Evolutionary conservation across 306 rosid genomes (phyloP).

Genomic region (Dryas drummondii): DNA sequence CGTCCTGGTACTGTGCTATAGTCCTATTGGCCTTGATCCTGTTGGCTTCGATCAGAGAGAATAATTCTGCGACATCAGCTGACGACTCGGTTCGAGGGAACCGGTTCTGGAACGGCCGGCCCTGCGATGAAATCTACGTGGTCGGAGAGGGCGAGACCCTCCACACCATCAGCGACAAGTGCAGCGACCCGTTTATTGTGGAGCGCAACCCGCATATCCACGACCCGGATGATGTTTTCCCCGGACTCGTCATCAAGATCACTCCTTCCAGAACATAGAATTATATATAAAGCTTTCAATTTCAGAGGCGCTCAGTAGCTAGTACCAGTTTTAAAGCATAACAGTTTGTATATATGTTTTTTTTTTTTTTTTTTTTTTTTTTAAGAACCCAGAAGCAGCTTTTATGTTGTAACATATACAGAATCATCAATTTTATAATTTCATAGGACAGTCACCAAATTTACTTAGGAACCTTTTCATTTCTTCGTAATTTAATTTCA

Average conservation of each 20-base stretch:
- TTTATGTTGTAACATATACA: constrained; percentile 6
- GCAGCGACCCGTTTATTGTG: constrained; percentile 73
- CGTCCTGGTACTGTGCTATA: constrained; percentile 64
- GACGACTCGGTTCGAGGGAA: constrained; percentile 33
- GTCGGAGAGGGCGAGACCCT: constrained; percentile 82
- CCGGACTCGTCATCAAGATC: constrained; percentile 80
- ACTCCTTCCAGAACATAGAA: constrained; percentile 21
- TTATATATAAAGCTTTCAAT: background rate
- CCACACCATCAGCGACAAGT: constrained; percentile 76
- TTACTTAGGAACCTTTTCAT: background rate
- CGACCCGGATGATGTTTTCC: constrained; percentile 85
- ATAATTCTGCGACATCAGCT: background rate
- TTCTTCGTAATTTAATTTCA: background rate
- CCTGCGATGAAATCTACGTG: constrained; percentile 44
- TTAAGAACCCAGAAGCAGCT: background rate
- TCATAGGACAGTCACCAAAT: background rate
- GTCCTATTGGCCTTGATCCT: constrained; percentile 45
- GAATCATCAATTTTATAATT: background rate
- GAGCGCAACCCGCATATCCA: constrained; percentile 88
- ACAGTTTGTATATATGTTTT: no score
- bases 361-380: no score
- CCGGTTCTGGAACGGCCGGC: constrained; percentile 30
- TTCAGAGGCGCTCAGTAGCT: background rate
- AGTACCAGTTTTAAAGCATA: background rate
- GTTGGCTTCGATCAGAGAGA: constrained; percentile 54